A percentile compares a stretch with the other conserved stretches of the same genome.
phyloP scores from a whole-genome alignment of 495 filamentous ascomycete genomes.

The Talaromyces thailandensis region DNA sequence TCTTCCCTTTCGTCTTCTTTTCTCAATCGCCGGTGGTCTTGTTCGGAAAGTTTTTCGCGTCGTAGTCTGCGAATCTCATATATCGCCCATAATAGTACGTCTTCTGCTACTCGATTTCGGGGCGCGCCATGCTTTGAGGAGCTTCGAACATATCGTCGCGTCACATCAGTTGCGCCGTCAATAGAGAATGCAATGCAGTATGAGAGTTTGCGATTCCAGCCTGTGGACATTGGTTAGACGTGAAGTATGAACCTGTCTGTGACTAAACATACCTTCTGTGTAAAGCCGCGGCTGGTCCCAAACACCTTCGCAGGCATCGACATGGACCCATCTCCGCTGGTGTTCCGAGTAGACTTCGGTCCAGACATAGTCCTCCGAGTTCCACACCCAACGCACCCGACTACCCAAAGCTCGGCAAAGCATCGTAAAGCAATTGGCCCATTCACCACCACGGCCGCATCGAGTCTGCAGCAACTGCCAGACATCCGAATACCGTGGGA shows the following conservation, averaged over 20 bases:
- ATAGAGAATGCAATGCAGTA: slow-evolving; percentile 97
- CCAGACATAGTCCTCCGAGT: slow-evolving; percentile 95
- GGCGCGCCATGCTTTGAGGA: slow-evolving; percentile 59
- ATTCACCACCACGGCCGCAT: slow-evolving; percentile 83
- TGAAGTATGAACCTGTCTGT: neutral
- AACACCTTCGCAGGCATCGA: slow-evolving; percentile 87
- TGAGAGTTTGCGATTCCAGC: slow-evolving; percentile 88
- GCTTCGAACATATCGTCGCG: slow-evolving; percentile 87
- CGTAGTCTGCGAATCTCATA: slow-evolving; percentile 81
- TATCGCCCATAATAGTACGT: slow-evolving; percentile 79
- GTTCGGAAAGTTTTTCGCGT: slow-evolving; percentile 67
- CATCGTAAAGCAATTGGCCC: slow-evolving; percentile 99
- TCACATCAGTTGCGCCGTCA: slow-evolving; percentile 93
- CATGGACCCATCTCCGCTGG: slow-evolving; percentile 90
- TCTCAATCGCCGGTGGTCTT: slow-evolving; percentile 69
- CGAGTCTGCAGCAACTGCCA: slow-evolving; percentile 84
- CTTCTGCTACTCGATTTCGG: slow-evolving; percentile 70
- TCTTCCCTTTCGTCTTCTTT: slow-evolving; percentile 88
- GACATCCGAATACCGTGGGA: slow-evolving; percentile 91
- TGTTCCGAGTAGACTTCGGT: slow-evolving; percentile 96
- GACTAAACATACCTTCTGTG: slow-evolving; percentile 56
- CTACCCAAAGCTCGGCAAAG: slow-evolving; percentile 86
- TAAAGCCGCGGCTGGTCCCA: slow-evolving; percentile 96
- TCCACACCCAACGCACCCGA: slow-evolving; percentile 97
- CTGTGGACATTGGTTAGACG: slow-evolving; percentile 21